phyloP scores from a whole-genome alignment of 2,329 filamentous ascomycete genomes.

The Chrysoporthe cubensis region DNA sequence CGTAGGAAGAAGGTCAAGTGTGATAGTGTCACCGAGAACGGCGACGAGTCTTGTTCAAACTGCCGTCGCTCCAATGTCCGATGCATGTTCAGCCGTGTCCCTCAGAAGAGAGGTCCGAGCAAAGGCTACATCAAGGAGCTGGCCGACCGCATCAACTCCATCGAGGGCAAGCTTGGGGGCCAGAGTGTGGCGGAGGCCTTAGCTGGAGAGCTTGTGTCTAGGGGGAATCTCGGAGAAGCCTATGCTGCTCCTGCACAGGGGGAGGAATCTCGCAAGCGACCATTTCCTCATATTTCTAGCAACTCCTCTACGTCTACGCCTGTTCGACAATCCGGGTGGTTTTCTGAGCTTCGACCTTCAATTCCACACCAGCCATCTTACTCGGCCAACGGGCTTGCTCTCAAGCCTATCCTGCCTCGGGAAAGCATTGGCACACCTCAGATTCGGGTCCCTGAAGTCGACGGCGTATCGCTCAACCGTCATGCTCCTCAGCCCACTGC shows the following conservation, averaged over 20 bases:
- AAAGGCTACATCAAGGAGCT: constrained; percentile 96
- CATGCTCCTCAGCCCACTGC: constrained; percentile 11
- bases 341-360: constrained; percentile 50
- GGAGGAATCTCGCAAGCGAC: constrained; percentile 49
- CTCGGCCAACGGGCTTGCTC: constrained; percentile 48
- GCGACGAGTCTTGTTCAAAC: constrained; percentile 76
- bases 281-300: constrained; percentile 52
- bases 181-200: constrained; percentile 51
- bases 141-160: constrained; percentile 78
- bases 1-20: constrained; percentile 89
- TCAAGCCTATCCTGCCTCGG: constrained; percentile 48
- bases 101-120: constrained; percentile 85
- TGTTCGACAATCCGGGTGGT: constrained; percentile 51
- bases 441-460: constrained; percentile 9
- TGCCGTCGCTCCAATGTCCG: constrained; percentile 76
- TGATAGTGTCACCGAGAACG: constrained; percentile 76
- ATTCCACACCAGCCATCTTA: constrained; percentile 46
- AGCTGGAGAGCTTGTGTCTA: constrained; percentile 41
- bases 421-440: constrained; percentile 14
- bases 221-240: constrained; percentile 51
- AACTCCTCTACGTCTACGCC: constrained; percentile 46
- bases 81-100: constrained; percentile 85
- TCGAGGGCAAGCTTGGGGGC: constrained; percentile 75
- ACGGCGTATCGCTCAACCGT: constrained; percentile 15
- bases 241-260: constrained; percentile 53